Base-by-base conservation (phyloP, 257 asterid species). In the Ligustrum vulgare region DNA sequence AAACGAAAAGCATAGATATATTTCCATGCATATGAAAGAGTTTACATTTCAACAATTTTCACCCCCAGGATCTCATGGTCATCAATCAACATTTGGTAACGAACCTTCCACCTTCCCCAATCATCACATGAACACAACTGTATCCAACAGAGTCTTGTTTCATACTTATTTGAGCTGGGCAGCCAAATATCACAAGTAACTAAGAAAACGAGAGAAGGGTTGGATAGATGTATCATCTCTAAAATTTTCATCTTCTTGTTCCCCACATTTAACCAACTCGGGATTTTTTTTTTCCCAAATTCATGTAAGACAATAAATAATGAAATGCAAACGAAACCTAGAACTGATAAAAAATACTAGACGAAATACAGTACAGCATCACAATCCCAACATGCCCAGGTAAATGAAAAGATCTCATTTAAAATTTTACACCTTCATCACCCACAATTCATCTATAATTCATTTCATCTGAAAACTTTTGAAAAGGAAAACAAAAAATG, bases 11-110 rank as follows among this genome's bases (percentile, higher is more conserved):
- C 37, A 56, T n/a, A 65, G 16, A 62, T 66, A 18, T 37, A 4
- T 4, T 9, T 13, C 4, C 58, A 45, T 63, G 34, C 31, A 54
- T 34, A 12, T 10, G 5, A 18, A 60, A n/a, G 18, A 23, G 16
- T 33, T 66, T 67, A 16, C 49, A 28, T 71, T 15, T 51, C 67
- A 22, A 71, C 63, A 62, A 76, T 28, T 22, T 68, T 51, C 22
- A 43, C 65, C 74, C 41, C 32, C 1, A 3, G 2, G 0, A 20
- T 58, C 15, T 22, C 8, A 58, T n/a, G 65, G 65, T 58, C 31
- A 22, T 56, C 31, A 56, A n/a, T n/a, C 22, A 58, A n/a, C 65
- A 58, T 58, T 13, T n/a, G 15, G 22, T 7, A 16, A 22, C 10
- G 5, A 69, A 37, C 70, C 36, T 45, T 20, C 41, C 41, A 37